Evolutionary conservation across 1,139 yeast genomes (phyloP).

Genomic region (Protomyces pachydermus): DNA sequence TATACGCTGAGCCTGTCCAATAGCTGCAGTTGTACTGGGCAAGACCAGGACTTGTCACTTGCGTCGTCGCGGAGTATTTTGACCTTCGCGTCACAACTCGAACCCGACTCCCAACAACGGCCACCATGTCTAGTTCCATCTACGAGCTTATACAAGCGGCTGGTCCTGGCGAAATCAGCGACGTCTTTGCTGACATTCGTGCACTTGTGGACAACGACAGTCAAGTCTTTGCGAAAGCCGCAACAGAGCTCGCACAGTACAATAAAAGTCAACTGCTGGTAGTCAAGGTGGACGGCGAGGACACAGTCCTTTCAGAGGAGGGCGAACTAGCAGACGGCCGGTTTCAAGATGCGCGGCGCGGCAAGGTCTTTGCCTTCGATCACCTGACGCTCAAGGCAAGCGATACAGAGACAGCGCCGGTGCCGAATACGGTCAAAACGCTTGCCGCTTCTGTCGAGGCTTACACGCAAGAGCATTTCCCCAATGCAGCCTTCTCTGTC

Average conservation of each 20-base stretch:
- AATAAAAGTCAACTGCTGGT: conserved; percentile 46
- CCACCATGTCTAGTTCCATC: not conserved
- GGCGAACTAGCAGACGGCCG: conserved; percentile 46
- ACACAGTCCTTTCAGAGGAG: conserved; percentile 45
- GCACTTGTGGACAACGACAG: conserved; percentile 40
- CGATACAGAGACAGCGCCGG: not conserved
- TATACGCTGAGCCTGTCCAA: too few relatives aligned
- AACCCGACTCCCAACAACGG: not conserved
- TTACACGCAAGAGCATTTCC: conserved; percentile 47
- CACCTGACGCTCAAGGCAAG: conserved; percentile 41
- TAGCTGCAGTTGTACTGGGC: too few relatives aligned
- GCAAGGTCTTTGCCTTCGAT: conserved; percentile 59
- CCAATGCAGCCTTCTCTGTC: conserved; percentile 46
- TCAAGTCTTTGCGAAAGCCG: conserved; percentile 36
- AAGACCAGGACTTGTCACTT: too few relatives aligned
- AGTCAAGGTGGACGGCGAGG: conserved; percentile 40
- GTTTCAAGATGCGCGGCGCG: conserved; percentile 48
- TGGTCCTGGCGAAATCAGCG: conserved; percentile 29
- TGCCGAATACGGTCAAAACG: not conserved
- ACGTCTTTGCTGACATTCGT: conserved; percentile 38
- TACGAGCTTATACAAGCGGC: conserved; percentile 12
- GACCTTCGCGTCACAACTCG: not conserved
- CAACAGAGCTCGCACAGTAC: conserved; percentile 44
- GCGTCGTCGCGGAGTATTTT: too few relatives aligned
- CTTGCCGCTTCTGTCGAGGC: conserved; percentile 30